Conservation (phyloP, 768 basidiomycete species). For the button mushroom (Agaricus bisporus) region DNA sequence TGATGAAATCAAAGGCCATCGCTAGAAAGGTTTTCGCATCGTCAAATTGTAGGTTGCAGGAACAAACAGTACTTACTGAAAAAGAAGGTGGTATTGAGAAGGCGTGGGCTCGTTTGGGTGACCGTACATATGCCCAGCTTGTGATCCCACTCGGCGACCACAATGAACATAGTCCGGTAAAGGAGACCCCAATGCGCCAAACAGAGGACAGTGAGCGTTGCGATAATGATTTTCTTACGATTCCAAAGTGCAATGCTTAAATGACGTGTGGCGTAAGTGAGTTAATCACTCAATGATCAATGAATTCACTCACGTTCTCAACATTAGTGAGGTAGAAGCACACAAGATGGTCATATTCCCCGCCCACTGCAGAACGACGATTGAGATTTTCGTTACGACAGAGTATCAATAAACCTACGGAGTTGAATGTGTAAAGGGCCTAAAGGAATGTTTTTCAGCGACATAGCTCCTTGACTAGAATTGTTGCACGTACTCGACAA, state of each 20-base stretch:
- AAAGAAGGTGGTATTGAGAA: conserved; percentile 63
- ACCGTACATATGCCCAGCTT: conserved; percentile 40
- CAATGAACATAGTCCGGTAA: conserved; percentile 66
- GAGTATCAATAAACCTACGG: conserved; percentile 30
- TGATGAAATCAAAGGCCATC: conserved; percentile 63
- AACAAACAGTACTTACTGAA: conserved; percentile 47
- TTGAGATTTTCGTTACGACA: background rate
- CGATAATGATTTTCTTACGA: conserved; percentile 41
- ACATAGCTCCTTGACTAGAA: background rate
- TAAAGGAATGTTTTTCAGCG: conserved; percentile 15
- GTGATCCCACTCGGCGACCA: conserved; percentile 48
- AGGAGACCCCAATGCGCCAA: conserved; percentile 62
- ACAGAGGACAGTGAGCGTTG: conserved; percentile 47
- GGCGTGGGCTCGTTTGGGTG: conserved; percentile 42
- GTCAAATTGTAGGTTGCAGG: background rate
- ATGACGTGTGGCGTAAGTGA: background rate
- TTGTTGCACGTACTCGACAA: conserved; percentile 40
- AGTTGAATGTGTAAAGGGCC: conserved; percentile 67
- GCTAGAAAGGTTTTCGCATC: conserved; percentile 30
- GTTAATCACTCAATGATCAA: conserved; percentile 2
- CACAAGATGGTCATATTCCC: conserved; percentile 63
- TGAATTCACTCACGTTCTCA: conserved; percentile 47
- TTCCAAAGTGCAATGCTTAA: conserved; percentile 67
- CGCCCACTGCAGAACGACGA: conserved; percentile 36
- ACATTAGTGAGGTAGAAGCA: conserved; percentile 63